phyloP scores from a whole-genome alignment of 2,329 filamentous ascomycete genomes.

The Colletotrichum sp. region DNA sequence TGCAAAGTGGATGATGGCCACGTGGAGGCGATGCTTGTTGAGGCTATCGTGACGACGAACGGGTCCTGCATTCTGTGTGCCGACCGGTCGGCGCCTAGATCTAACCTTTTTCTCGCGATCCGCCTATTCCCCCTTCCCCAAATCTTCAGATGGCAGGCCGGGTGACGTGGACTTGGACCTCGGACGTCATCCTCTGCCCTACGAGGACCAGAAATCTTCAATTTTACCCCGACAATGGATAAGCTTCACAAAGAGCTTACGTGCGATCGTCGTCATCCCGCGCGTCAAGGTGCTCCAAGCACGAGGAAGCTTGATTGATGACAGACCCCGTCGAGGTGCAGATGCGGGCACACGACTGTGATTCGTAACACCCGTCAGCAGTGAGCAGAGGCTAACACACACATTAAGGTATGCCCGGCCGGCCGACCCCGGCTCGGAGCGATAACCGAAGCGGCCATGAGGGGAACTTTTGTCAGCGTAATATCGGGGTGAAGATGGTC shows the following conservation, averaged over 20 bases:
- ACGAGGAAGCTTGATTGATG: slow-evolving; percentile 9
- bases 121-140: neutral
- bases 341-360: neutral
- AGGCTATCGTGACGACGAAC: neutral
- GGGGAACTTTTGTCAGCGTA: slow-evolving; percentile 15
- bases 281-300: neutral
- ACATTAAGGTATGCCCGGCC: neutral
- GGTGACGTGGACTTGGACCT: neutral
- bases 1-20: neutral
- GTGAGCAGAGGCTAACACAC: neutral
- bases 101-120: neutral
- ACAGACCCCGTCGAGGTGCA: neutral
- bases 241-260: slow-evolving; percentile 11
- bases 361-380: slow-evolving; percentile 2
- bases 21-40: neutral
- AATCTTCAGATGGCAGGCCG: neutral
- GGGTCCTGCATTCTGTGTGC: neutral
- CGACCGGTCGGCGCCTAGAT: neutral
- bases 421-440: neutral
- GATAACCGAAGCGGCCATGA: neutral
- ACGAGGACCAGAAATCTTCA: neutral
- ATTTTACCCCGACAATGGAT: neutral
- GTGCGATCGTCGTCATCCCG: slow-evolving; percentile 18
- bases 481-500: slow-evolving; percentile 8
- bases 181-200: neutral